These are phyloP conservation scores for Geotrichum fermentans DNA, from an alignment of 1,139 yeast genomes.

Conservation along the genomic window DNA sequence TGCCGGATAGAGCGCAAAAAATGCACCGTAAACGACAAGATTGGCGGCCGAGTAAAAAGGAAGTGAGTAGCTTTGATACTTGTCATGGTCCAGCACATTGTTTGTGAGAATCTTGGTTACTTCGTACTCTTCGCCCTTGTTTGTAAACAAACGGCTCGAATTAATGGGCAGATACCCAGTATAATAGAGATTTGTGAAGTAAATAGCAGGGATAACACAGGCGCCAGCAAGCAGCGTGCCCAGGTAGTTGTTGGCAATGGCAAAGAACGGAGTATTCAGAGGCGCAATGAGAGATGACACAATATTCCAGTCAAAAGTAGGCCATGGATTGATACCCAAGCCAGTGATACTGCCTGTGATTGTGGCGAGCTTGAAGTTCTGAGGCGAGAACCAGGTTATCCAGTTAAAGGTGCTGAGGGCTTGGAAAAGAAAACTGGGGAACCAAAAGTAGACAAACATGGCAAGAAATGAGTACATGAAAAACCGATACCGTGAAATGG, in stretches of 20 bases:
- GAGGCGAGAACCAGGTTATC: conserved; percentile 60
- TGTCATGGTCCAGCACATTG: conserved; percentile 32
- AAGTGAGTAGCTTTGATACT: conserved; percentile 40
- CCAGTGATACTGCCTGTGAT: conserved; percentile 53
- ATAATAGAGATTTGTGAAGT: conserved; percentile 48
- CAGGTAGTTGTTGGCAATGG: conserved; percentile 39
- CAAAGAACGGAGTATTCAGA: conserved; percentile 42
- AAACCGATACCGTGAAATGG: conserved; percentile 43
- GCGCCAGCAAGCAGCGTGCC: conserved; percentile 46
- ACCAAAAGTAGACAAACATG: conserved; percentile 52
- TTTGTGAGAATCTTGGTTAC: conserved; percentile 42
- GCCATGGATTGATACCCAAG: conserved; percentile 48
- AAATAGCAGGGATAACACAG: conserved; percentile 42
- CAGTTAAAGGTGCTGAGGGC: conserved; percentile 54
- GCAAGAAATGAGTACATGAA: conserved; percentile 41
- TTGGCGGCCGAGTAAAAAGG: conserved; percentile 59
- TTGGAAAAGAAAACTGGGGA: conserved; percentile 50
- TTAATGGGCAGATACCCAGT: conserved; percentile 52
- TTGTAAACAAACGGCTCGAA: conserved; percentile 44
- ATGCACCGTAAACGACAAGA: conserved; percentile 52
- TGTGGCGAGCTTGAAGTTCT: conserved; percentile 49
- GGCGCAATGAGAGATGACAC: conserved; percentile 32
- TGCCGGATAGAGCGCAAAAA: conserved; percentile 56
- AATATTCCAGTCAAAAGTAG: conserved; percentile 49
- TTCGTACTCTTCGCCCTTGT: conserved; percentile 44